Base-by-base conservation (phyloP, 768 basidiomycete genomes). In the Boletus coccyginus region DNA sequence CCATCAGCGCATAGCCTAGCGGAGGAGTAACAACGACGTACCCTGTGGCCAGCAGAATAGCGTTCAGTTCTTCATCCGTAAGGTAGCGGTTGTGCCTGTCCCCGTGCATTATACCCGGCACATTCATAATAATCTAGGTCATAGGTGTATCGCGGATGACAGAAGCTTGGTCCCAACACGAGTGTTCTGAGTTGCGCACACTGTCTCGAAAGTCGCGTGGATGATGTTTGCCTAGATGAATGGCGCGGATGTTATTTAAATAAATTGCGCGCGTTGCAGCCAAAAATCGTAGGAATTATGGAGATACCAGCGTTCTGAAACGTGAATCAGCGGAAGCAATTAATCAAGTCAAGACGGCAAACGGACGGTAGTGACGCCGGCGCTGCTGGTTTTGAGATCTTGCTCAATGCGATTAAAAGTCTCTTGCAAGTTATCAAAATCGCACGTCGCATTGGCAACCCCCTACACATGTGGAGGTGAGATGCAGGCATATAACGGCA, bases 151-250 rank as follows among this genome's bases (percentile, higher is more conserved):
- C 88, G 7, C 81, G 73, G 5, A 85, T 77, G 49, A 81, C 80
- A 7, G 97, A 94, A 17, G 93, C 91, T 74, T 97, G 94, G 71
- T 99, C 97, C 97, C 96, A 99, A 49, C 95, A 84, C 29, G 94
- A 98, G 48, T 88, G 87, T 70, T 94, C 21, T 21, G 21, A 21
- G 21, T 21, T 21, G 21, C 21, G 2, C 21, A 21, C 21, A 21
- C 2, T 21, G 21, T 21, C 21, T 21, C 2, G 21, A 21, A 21
- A 21, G 21, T 21, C 21, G 21, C 21, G 21, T 21, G 21, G 21
- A 21, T 21, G 21, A 21, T 21, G 21, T 21, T 21, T 21, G 21
- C 21, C 2, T 21, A 21, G 21, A 21, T 21, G 21, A 21, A 21
- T 21, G 21, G 21, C 21, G 21, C 21, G 21, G 21, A 21, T 21